These are phyloP conservation scores for Aspergillus homomorphus DNA, from an alignment of 495 filamentous ascomycete species.

Conservation along the genomic window DNA sequence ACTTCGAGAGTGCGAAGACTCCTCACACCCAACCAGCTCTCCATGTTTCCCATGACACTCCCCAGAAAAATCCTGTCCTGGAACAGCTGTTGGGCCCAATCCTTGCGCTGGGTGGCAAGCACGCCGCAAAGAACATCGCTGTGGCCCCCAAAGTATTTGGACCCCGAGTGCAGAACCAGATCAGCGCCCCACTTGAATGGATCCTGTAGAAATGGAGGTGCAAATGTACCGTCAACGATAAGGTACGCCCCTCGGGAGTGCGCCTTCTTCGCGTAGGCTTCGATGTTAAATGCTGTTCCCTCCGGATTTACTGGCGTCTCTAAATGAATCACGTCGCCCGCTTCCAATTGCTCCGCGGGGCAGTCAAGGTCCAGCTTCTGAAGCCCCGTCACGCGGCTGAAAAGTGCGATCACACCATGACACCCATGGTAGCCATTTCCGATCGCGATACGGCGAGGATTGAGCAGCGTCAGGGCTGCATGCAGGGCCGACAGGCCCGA, in stretches of 20 bases:
- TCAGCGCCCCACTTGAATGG: conserved; percentile 80
- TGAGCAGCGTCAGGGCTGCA: conserved; percentile 70
- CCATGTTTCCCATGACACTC: conserved; percentile 82
- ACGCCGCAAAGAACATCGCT: conserved; percentile 87
- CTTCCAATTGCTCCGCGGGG: conserved; percentile 49
- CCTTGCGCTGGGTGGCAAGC: conserved; percentile 56
- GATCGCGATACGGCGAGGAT: conserved; percentile 75
- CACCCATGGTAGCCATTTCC: conserved; percentile 89
- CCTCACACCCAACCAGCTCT: conserved; percentile 87
- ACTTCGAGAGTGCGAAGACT: conserved; percentile 84
- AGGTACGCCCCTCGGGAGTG: conserved; percentile 68
- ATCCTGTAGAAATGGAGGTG: conserved; percentile 83
- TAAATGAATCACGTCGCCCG: conserved; percentile 83
- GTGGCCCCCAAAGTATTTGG: conserved; percentile 95
- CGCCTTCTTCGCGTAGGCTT: conserved; percentile 64
- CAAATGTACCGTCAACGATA: conserved; percentile 90
- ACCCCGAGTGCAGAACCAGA: conserved; percentile 83
- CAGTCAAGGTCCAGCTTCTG: conserved; percentile 63
- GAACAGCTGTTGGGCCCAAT: conserved; percentile 55
- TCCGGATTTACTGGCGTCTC: conserved; percentile 92
- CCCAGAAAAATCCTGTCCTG: conserved; percentile 73
- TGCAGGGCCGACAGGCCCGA: conserved; percentile 88
- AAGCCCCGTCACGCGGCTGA: conserved; percentile 67
- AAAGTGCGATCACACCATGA: conserved; percentile 73
- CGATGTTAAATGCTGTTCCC: conserved; percentile 73